These are phyloP conservation scores for Myotisia sp. DNA, from an alignment of 2,329 filamentous ascomycete species.

Conservation along the genomic window DNA sequence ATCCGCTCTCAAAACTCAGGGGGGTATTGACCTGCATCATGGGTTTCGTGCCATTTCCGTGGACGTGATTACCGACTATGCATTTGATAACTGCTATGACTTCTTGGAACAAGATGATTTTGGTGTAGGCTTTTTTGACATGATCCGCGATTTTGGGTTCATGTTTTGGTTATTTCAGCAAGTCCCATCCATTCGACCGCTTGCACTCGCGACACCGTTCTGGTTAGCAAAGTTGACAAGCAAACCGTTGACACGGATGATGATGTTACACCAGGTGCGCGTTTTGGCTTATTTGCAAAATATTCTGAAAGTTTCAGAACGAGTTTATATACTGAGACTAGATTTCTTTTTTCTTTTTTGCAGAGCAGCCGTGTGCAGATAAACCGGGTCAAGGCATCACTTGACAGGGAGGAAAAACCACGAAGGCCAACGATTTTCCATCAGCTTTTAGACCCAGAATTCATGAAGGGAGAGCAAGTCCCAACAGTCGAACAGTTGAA, in stretches of 20 bases:
- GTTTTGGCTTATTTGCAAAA: no score
- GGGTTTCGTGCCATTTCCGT: conserved; percentile 1
- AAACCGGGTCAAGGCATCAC: conserved; percentile 5
- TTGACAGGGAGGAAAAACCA: conserved; percentile 11
- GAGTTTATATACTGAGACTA: not conserved
- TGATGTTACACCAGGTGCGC: conserved; percentile 12
- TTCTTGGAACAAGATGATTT: conserved; percentile 14
- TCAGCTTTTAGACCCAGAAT: conserved; percentile 5
- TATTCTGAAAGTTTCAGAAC: no score
- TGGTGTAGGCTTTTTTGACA: conserved; percentile 13
- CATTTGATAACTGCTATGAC: conserved; percentile 14
- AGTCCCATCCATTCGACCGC: conserved; percentile 12
- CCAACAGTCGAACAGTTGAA: conserved; percentile 16
- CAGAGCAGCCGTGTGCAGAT: conserved; percentile 8
- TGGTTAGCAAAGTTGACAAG: conserved; percentile 12
- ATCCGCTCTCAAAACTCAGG: conserved; percentile 8
- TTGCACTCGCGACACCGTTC: conserved; percentile 11
- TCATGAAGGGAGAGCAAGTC: conserved; percentile 12
- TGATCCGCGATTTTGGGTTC: conserved; percentile 14
- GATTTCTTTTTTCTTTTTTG: not conserved
- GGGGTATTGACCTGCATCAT: conserved; percentile 1
- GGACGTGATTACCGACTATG: conserved; percentile 10
- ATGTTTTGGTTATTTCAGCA: conserved; percentile 16
- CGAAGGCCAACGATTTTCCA: conserved; percentile 15
- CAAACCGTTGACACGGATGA: conserved; percentile 10